Percentiles rank a stretch among this genome's conserved stretches.
phyloP scores from a whole-genome alignment of 371 early-diverging fungal species.

The Circinella umbellata region DNA sequence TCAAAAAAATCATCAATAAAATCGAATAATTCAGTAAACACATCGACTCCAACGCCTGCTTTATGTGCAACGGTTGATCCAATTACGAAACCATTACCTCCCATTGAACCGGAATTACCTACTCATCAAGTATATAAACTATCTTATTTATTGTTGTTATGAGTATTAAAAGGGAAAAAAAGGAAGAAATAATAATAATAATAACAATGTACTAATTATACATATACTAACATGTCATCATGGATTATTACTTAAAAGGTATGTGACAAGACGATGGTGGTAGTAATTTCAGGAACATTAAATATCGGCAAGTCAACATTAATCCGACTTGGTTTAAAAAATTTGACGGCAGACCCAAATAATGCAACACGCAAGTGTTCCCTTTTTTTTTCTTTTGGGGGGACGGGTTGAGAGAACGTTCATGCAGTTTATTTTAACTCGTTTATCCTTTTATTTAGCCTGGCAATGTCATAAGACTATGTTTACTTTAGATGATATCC shows the following conservation, averaged over 20 bases:
- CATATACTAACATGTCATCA: background rate
- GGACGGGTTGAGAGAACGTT: background rate
- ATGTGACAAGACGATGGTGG: slow-evolving; percentile 23
- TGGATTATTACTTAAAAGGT: background rate
- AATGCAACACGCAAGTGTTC: slow-evolving; percentile 28
- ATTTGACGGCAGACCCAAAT: slow-evolving; percentile 30
- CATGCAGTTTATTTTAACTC: background rate
- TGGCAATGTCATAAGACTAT: slow-evolving; percentile 33
- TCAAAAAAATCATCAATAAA: slow-evolving; percentile 4
- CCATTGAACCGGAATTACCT: background rate
- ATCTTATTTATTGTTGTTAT: background rate
- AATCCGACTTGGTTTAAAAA: slow-evolving; percentile 37
- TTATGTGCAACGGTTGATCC: slow-evolving; percentile 11
- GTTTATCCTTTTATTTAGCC: slow-evolving; percentile 14
- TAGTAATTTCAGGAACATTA: slow-evolving; percentile 37
- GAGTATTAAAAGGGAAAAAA: background rate
- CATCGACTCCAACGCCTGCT: background rate
- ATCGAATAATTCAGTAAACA: background rate
- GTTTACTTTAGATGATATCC: slow-evolving; percentile 24
- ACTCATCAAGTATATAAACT: slow-evolving; percentile 1
- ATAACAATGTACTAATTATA: background rate
- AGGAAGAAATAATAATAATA: background rate
- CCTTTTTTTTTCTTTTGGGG: no score
- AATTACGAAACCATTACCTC: slow-evolving; percentile 15
- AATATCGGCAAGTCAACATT: slow-evolving; percentile 48